Conservation (phyloP, 1,284 basidiomycete genomes). For the Puccinia hordei region DNA sequence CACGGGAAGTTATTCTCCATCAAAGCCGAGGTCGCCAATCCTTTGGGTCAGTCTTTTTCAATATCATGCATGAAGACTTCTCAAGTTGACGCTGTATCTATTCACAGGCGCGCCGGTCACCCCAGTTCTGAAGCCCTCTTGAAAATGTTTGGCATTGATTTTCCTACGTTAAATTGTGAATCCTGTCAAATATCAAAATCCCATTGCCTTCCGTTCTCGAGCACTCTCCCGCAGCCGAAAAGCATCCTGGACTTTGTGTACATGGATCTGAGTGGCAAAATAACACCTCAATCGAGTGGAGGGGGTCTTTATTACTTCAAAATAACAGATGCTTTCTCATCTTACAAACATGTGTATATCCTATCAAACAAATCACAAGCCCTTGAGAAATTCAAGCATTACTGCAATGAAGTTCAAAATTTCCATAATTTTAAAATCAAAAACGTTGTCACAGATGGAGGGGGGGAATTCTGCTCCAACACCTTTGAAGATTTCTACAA, state of each 20-base stretch:
- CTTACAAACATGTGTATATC: constrained; percentile 18
- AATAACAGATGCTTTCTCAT: constrained; percentile 8
- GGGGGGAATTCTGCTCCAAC: neutral
- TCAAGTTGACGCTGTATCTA: neutral
- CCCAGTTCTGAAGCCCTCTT: neutral
- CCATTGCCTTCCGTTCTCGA: neutral
- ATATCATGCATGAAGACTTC: neutral
- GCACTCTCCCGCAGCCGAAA: neutral
- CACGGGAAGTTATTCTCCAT: too few relatives aligned
- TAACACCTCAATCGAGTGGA: neutral
- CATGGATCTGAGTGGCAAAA: constrained; percentile 15
- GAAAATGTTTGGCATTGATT: neutral
- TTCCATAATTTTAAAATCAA: neutral
- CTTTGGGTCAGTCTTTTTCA: too few relatives aligned
- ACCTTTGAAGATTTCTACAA: neutral
- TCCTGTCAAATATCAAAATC: constrained; percentile 9
- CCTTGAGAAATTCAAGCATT: neutral
- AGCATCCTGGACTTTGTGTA: neutral
- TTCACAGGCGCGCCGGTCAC: neutral
- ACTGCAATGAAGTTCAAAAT: neutral
- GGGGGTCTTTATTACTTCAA: constrained; percentile 8
- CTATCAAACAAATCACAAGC: constrained; percentile 15
- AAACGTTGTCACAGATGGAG: neutral
- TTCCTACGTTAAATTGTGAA: constrained; percentile 4
- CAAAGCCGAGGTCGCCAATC: too few relatives aligned